These are phyloP conservation scores for Sanghuangporus baumii DNA, from an alignment of 1,284 basidiomycete species.

Conservation along the genomic window DNA sequence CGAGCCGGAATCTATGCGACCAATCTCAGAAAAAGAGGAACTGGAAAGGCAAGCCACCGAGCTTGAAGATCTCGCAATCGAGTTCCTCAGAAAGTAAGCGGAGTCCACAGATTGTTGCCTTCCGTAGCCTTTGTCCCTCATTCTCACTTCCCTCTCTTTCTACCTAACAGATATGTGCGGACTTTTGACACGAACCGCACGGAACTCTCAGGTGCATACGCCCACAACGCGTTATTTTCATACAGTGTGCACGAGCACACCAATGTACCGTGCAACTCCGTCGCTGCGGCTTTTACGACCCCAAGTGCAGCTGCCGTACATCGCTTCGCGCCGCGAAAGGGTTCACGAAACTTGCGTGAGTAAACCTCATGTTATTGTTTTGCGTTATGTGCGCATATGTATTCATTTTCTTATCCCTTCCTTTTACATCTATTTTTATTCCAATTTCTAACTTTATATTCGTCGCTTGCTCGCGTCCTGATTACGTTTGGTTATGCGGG, in stretches of 20 bases:
- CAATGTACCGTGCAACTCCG: not conserved
- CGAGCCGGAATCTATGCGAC: not conserved
- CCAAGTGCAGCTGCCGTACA: conserved; percentile 3
- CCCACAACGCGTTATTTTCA: conserved; percentile 10
- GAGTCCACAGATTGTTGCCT: not conserved
- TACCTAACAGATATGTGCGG: not conserved
- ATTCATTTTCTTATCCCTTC: too few species aligned
- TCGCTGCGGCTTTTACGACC: conserved; percentile 5
- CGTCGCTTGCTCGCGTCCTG: too few species aligned
- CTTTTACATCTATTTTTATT: too few species aligned
- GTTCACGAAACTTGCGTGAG: conserved; percentile 12
- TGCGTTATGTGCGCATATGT: not conserved
- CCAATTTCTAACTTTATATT: too few species aligned
- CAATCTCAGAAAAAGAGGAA: not conserved
- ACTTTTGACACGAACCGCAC: conserved; percentile 13
- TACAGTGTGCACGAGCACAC: conserved; percentile 12
- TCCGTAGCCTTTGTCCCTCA: too few species aligned
- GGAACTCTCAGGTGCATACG: conserved; percentile 8
- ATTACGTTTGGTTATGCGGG: not conserved
- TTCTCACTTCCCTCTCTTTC: not conserved
- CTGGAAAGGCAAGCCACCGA: conserved; percentile 5
- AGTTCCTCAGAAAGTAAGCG: conserved; percentile 11
- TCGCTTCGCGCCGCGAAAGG: conserved; percentile 13
- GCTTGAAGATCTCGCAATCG: conserved; percentile 13
- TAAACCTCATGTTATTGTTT: not conserved